Evolutionary conservation across 805 yeast genomes (phyloP), one percentile per base, ranked within the genome.

Genomic region (Suhomyces tanzawaensis): DNA sequence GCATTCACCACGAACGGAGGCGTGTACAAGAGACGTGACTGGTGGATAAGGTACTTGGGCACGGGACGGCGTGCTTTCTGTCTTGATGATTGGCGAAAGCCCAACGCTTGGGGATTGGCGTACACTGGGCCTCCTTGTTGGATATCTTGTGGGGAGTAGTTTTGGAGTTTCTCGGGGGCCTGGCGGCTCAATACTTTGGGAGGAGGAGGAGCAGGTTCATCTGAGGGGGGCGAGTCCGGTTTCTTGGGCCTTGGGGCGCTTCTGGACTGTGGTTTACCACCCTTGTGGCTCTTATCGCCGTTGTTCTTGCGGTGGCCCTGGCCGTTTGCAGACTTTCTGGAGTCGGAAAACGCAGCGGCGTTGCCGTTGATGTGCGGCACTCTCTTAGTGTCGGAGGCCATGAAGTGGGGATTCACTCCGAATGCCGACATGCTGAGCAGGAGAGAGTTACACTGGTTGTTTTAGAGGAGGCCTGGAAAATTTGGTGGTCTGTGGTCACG

Each of bases 1-100:
- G 64, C 66, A 53, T 74, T 62, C 24, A 60, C 72, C 2, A 34
- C 35, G 36, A 66, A 64, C 0, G 49, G 49, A 0, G 67, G 66
- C 0, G 70, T 61, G 16, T 44, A 50, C 17, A 69, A 47, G 15
- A 62, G 49, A 32, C 72, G 47, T 2, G 70, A 59, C 40, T 69
- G 74, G 6, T 46, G 47, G 24, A 60, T 44, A 33, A 69, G 48
- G 44, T 59, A 69, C 36, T 60, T 58, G 4, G 74, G 72, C 2
- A 55, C 42, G 5, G 64, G 62, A 25, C 73, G 42, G 7, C 58
- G 48, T 0, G 36, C 32, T 1, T 40, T 32, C 0, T 29, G 13
- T 27, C 46, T 42, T 15, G 13, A 7, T 14, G 24, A 16, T 7
- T 35, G 31, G 42, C 38, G 40, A 35, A 62, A 66, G 13, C 72